Evolutionary conservation across 1,284 basidiomycete species (phyloP).

Genomic region (Pseudozyma tsukubaensis): DNA sequence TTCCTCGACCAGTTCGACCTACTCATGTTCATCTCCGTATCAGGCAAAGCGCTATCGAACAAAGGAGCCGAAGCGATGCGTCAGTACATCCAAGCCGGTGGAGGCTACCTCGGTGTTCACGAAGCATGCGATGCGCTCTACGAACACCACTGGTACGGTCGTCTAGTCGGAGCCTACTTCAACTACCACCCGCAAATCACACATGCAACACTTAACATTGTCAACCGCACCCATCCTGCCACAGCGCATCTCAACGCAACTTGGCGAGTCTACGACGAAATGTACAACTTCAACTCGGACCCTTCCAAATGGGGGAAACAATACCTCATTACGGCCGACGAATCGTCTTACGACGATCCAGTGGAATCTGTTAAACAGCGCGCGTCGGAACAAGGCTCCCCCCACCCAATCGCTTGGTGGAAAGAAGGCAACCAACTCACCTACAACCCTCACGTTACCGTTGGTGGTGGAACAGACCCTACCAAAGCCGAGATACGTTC

Average conservation of each 20-base stretch:
- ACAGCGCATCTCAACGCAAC: conserved; percentile 43
- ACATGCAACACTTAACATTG: conserved; percentile 40
- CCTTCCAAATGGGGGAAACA: conserved; percentile 46
- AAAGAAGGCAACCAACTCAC: conserved; percentile 53
- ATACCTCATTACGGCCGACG: conserved; percentile 54
- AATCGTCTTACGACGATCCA: conserved; percentile 44
- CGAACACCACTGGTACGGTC: conserved; percentile 55
- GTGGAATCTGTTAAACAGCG: conserved; percentile 39
- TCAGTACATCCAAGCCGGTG: conserved; percentile 58
- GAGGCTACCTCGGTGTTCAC: conserved; percentile 61
- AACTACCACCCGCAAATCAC: conserved; percentile 55
- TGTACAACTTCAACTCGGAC: conserved; percentile 59
- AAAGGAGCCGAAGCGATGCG: conserved; percentile 45
- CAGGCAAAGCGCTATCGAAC: conserved; percentile 48
- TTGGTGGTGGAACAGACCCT: conserved; percentile 54
- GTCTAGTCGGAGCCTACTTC: conserved; percentile 57
- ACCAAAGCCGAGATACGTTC: conserved; percentile 40
- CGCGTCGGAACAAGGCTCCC: conserved; percentile 38
- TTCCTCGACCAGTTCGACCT: conserved; percentile 59
- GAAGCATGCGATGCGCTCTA: conserved; percentile 56
- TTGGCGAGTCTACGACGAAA: conserved; percentile 59
- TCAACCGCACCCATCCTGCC: conserved; percentile 53
- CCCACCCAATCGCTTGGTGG: conserved; percentile 63
- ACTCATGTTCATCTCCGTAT: conserved; percentile 57
- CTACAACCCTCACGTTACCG: conserved; percentile 40